Evolutionary conservation across 2,329 filamentous ascomycete genomes (phyloP), one percentile per base, ranked within the genome.

Genomic region (Coniochaeta ligniaria): DNA sequence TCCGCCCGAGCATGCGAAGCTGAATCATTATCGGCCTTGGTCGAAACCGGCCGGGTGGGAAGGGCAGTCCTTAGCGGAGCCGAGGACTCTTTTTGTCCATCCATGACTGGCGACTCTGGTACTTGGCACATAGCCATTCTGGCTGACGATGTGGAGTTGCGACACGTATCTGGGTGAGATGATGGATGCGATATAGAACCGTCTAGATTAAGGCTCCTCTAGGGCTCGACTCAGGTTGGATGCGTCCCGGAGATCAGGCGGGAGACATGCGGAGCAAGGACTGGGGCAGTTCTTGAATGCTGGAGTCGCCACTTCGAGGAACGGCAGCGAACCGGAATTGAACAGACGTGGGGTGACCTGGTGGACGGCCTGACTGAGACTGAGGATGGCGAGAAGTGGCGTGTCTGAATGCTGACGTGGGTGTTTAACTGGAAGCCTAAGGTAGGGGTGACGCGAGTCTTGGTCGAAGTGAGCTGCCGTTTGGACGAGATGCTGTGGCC

Each of bases 31-130:
- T 38, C n/a, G 16, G 61, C 64, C 36, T 33, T 66, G 11, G 61
- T 61, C 11, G 61, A 61, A 24, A 65, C 52, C 7, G 68, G 66
- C 41, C 64, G 63, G 28, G 65, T 60, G 28, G 68, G 68, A 5
- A 69, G 59, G 6, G 68, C 68, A 7, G 67, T 69, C 60, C 68
- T 43, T 11, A 45, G 11, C 35, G 38, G 17, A 20, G 56, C 38
- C 6, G 56, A 20, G 35, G 26, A 4, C 20, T 58, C 35, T 24
- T 45, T 45, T 31, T 26, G 56, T 38, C 54, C 54, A 36, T 35
- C 35, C 54, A 38, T 35, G 54, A 38, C 26, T 26, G 54, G 54
- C 2, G 35, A 20, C 6, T 20, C 17, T 14, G 54, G 31, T 57
- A 38, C 9, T 36, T 57, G n/a, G 35, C 35, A 35, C 31, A 57